Conservation (phyloP, 2,329 filamentous ascomycete species). For the Xylaria sp. region DNA sequence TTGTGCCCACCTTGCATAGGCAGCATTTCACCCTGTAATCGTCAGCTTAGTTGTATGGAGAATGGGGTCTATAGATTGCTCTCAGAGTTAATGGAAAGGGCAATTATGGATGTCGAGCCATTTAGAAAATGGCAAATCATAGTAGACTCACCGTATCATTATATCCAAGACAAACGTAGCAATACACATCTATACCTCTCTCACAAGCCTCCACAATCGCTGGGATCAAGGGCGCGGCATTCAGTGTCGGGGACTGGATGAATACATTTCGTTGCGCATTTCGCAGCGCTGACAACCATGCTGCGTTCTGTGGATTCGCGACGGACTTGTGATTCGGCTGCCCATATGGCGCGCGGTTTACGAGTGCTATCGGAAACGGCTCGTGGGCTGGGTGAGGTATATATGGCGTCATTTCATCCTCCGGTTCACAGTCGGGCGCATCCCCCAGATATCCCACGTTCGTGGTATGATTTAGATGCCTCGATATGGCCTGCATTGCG, state of each 20-base stretch:
- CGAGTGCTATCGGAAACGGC: conserved; percentile 75
- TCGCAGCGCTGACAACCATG: conserved; percentile 75
- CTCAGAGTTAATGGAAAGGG: too few species aligned
- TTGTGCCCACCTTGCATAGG: conserved; percentile 81
- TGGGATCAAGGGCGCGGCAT: conserved; percentile 73
- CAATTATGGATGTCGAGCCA: neutral
- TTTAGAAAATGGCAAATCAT: conserved; percentile 4
- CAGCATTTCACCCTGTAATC: conserved; percentile 72
- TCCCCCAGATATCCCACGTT: conserved; percentile 61
- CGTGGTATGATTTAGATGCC: conserved; percentile 72
- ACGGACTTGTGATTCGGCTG: conserved; percentile 68
- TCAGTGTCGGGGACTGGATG: conserved; percentile 81
- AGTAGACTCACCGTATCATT: conserved; percentile 69
- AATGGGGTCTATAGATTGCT: neutral
- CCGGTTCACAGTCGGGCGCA: conserved; percentile 63
- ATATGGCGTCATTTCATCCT: conserved; percentile 73
- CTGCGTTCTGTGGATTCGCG: conserved; percentile 77
- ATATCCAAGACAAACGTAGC: conserved; percentile 81
- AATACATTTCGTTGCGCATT: conserved; percentile 74
- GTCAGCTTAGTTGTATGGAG: neutral
- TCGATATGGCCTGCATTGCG: conserved; percentile 67
- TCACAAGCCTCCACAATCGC: conserved; percentile 72
- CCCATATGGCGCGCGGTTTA: conserved; percentile 75
- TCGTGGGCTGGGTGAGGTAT: conserved; percentile 63
- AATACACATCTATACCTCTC: conserved; percentile 73